Percentiles rank a stretch among this genome's conserved stretches.
Evolutionary conservation across 2,329 filamentous ascomycete genomes (phyloP).

Genomic region (Paecilomyces niveus): DNA sequence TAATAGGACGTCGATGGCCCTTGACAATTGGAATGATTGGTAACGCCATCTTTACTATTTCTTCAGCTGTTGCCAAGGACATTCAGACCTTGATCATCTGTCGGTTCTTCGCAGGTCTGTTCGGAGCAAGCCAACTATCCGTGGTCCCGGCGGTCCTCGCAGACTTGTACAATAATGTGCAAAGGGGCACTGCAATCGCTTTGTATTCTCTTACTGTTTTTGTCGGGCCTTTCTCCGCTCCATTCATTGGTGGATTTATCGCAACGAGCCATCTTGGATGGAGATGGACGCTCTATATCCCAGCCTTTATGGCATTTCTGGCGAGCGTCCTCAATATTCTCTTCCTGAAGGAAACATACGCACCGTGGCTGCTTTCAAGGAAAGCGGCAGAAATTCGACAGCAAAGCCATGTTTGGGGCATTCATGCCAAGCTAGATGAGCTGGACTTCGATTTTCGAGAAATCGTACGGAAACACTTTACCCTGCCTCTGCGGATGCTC

Average conservation of each 20-base stretch:
- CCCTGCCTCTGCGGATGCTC: constrained; percentile 33
- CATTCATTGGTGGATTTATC: constrained; percentile 48
- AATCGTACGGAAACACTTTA: constrained; percentile 43
- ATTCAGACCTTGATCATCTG: constrained; percentile 36
- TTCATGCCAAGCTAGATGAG: constrained; percentile 50
- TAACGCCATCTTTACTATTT: constrained; percentile 41
- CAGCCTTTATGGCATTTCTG: constrained; percentile 46
- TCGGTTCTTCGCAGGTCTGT: constrained; percentile 43
- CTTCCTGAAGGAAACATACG: constrained; percentile 48
- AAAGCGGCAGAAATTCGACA: constrained; percentile 46
- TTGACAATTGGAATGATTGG: constrained; percentile 37
- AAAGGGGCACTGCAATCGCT: constrained; percentile 34
- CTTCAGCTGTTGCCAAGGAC: constrained; percentile 35
- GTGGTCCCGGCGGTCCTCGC: constrained; percentile 40
- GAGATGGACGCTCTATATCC: not conserved
- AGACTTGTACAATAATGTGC: constrained; percentile 42
- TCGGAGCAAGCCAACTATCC: constrained; percentile 37
- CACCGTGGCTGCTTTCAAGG: constrained; percentile 44
- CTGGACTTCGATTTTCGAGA: constrained; percentile 46
- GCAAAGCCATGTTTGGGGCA: constrained; percentile 49
- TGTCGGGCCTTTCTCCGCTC: constrained; percentile 43
- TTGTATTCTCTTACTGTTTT: constrained; percentile 43
- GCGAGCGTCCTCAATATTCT: constrained; percentile 23
- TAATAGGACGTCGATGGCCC: constrained; percentile 52
- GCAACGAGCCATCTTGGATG: constrained; percentile 27